Evolutionary conservation across 2,329 filamentous ascomycete species (phyloP).

Genomic region (Aspergillus phoenicis): DNA sequence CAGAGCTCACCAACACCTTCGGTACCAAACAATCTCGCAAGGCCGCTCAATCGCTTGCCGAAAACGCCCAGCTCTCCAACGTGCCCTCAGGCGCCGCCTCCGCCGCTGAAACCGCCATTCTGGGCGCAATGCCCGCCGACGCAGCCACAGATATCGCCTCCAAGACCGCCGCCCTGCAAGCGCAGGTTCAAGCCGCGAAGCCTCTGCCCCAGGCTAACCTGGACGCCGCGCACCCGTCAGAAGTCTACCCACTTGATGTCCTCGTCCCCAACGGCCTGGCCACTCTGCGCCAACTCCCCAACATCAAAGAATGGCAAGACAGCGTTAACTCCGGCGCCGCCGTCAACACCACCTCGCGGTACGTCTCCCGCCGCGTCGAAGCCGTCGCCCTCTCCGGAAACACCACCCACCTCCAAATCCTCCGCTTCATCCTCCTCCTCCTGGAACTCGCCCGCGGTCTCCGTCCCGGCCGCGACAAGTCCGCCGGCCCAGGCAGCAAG

Average conservation of each 20-base stretch:
- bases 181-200: slow-evolving; percentile 49
- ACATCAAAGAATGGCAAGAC: slow-evolving; percentile 47
- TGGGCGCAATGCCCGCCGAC: slow-evolving; percentile 45
- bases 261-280: slow-evolving; percentile 46
- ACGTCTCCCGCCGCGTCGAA: slow-evolving; percentile 47
- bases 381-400: slow-evolving; percentile 43
- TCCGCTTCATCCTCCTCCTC: slow-evolving; percentile 49
- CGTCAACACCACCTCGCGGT: slow-evolving; percentile 46
- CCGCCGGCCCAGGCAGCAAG: slow-evolving; percentile 39
- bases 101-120: slow-evolving; percentile 47
- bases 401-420: slow-evolving; percentile 45
- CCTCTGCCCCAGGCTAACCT: slow-evolving; percentile 49
- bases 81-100: slow-evolving; percentile 38
- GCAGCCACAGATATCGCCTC: slow-evolving; percentile 33
- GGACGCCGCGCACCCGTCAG: slow-evolving; percentile 44
- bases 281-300: slow-evolving; percentile 46
- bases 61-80: slow-evolving; percentile 51
- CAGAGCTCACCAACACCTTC: slow-evolving; percentile 52
- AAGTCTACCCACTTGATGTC: slow-evolving; percentile 49
- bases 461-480: slow-evolving; percentile 30
- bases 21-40: slow-evolving; percentile 55
- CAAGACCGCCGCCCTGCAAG: slow-evolving; percentile 40
- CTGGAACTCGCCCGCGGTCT: slow-evolving; percentile 46
- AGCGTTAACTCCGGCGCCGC: slow-evolving; percentile 38
- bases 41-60: slow-evolving; percentile 49